phyloP scores from a whole-genome alignment of 192 early-diverging fungal genomes.

The Mortierella claussenii region DNA sequence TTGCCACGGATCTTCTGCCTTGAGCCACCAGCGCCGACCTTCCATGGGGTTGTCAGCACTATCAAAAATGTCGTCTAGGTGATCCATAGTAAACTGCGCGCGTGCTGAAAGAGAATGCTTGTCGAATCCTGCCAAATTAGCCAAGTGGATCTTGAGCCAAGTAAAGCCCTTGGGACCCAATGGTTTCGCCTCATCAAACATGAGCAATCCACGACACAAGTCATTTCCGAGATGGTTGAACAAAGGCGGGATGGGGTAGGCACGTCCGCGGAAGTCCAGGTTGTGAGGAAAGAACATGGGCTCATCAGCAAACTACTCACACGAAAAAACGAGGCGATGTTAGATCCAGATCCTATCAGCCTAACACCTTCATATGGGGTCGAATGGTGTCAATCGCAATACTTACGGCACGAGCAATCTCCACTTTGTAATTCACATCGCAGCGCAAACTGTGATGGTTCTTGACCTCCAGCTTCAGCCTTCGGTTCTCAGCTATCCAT shows the following conservation, averaged over 20 bases:
- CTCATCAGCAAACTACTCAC: slow-evolving; percentile 79
- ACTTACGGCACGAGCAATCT: slow-evolving; percentile 90
- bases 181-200: slow-evolving; percentile 83
- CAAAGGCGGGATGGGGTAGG: slow-evolving; percentile 95
- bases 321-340: neutral
- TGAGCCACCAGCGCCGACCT: slow-evolving; percentile 88
- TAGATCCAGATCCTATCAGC: too few relatives aligned
- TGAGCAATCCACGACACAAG: slow-evolving; percentile 92
- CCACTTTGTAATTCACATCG: slow-evolving; percentile 94
- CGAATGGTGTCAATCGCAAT: too few relatives aligned
- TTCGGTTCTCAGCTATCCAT: slow-evolving; percentile 66
- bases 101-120: slow-evolving; percentile 92
- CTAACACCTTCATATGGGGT: too few relatives aligned
- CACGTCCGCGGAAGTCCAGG: slow-evolving; percentile 96
- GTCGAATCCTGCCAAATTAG: slow-evolving; percentile 91
- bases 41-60: slow-evolving; percentile 84
- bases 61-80: slow-evolving; percentile 83
- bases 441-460: slow-evolving; percentile 91
- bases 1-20: slow-evolving; percentile 94
- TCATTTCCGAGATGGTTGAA: slow-evolving; percentile 98
- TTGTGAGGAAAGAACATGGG: slow-evolving; percentile 98
- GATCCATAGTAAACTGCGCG: slow-evolving; percentile 75
- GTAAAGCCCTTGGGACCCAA: slow-evolving; percentile 81
- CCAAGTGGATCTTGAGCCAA: slow-evolving; percentile 97
- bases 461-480: slow-evolving; percentile 66